Percentiles rank a stretch among this genome's conserved stretches.
phyloP scores from a whole-genome alignment of 257 asterid genomes.

The Nicotiana undulata region DNA sequence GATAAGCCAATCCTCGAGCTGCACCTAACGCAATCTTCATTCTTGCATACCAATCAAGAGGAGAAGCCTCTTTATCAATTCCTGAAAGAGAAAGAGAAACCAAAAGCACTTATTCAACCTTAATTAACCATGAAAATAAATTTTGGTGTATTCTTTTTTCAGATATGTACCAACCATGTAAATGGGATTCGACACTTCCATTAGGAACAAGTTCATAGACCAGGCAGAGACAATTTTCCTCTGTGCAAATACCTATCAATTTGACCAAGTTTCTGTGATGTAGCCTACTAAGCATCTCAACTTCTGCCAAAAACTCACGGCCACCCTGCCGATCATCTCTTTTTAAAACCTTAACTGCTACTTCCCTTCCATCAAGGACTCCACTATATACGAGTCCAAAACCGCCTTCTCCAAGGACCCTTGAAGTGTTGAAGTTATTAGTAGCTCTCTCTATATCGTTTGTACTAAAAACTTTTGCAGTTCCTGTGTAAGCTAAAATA shows the following conservation, averaged over 20 bases:
- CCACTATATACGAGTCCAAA: constrained; percentile 90
- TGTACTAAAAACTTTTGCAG: constrained; percentile 57
- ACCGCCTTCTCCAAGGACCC: constrained; percentile 83
- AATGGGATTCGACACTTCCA: constrained; percentile 90
- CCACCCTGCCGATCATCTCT: constrained; percentile 75
- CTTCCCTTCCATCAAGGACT: constrained; percentile 60
- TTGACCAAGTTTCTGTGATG: constrained; percentile 85
- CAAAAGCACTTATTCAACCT: neutral
- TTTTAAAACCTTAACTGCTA: constrained; percentile 78
- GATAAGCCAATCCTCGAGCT: constrained; percentile 84
- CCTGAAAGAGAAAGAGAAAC: constrained; percentile 32
- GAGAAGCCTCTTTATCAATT: constrained; percentile 48
- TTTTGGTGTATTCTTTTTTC: neutral
- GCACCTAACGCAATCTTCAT: constrained; percentile 90
- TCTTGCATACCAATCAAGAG: constrained; percentile 78
- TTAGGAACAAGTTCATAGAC: constrained; percentile 82
- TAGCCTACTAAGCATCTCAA: constrained; percentile 87
- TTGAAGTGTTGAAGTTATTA: constrained; percentile 38
- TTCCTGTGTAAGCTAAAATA: constrained; percentile 58
- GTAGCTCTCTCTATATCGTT: constrained; percentile 60
- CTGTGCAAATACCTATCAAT: constrained; percentile 76
- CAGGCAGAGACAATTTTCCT: constrained; percentile 58
- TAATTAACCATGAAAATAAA: neutral
- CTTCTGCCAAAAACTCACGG: constrained; percentile 90
- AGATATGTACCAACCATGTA: constrained; percentile 49